These are phyloP conservation scores for Actinomortierella ambigua DNA, from an alignment of 371 early-diverging fungal genomes.

Conservation along the genomic window DNA sequence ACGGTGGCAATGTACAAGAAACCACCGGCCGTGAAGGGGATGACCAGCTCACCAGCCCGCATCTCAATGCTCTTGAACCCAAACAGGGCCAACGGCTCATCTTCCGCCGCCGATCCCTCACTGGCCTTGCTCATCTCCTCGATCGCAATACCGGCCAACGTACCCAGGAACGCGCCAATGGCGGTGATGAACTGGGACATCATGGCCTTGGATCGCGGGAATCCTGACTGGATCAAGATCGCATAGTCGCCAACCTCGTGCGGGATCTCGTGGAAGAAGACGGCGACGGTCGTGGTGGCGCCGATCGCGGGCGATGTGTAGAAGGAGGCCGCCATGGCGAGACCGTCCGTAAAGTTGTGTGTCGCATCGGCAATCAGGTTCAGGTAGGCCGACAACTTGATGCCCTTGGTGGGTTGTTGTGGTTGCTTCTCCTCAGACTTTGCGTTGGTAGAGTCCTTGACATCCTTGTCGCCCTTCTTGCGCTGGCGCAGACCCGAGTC, in stretches of 20 bases:
- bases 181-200: constrained; percentile 87
- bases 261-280: constrained; percentile 94
- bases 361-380: constrained; percentile 88
- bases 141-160: constrained; percentile 79
- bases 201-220: constrained; percentile 75
- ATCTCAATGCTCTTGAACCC: constrained; percentile 28
- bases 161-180: constrained; percentile 82
- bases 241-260: constrained; percentile 95
- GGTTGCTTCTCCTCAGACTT: constrained; percentile 13
- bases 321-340: constrained; percentile 91
- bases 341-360: constrained; percentile 92
- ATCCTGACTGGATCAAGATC: constrained; percentile 85
- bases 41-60: constrained; percentile 72
- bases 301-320: constrained; percentile 84
- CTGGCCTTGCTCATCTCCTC: constrained; percentile 63
- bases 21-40: constrained; percentile 90
- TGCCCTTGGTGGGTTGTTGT: constrained; percentile 42
- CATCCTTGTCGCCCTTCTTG: constrained; percentile 31
- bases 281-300: constrained; percentile 86
- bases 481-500: constrained; percentile 46
- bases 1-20: constrained; percentile 90
- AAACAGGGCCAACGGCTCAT: constrained; percentile 15
- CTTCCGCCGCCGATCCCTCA: constrained; percentile 11
- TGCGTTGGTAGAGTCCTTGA: constrained; percentile 15
- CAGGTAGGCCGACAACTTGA: constrained; percentile 80